Percentiles rank a stretch among this genome's conserved stretches.
These are phyloP conservation scores for Penicillium sp. DNA, from an alignment of 2,329 filamentous ascomycete species.

Conservation along the genomic window DNA sequence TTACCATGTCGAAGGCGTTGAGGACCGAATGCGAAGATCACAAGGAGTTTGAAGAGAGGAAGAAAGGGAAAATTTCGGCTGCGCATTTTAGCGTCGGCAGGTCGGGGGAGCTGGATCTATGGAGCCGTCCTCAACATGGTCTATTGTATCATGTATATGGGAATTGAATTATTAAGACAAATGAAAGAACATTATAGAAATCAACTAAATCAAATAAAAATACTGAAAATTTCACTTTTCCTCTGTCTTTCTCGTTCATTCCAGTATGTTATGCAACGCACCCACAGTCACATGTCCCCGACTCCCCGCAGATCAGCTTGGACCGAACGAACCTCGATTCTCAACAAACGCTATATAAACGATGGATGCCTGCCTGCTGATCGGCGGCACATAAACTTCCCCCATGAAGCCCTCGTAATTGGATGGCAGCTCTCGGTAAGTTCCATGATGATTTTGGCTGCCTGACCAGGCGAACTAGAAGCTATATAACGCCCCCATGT, in stretches of 20 bases:
- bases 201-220: neutral
- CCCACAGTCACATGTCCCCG: slow-evolving; percentile 26
- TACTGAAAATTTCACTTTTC: neutral
- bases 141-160: neutral
- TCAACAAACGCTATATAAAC: slow-evolving; percentile 8
- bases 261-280: neutral
- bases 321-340: slow-evolving; percentile 17
- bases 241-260: neutral
- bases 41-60: slow-evolving; percentile 22
- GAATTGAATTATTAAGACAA: neutral
- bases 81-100: slow-evolving; percentile 26
- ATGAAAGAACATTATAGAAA: neutral
- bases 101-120: slow-evolving; percentile 17
- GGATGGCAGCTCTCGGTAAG: slow-evolving; percentile 55
- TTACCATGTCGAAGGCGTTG: slow-evolving; percentile 25
- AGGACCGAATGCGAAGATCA: slow-evolving; percentile 16
- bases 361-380: slow-evolving; percentile 28
- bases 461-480: neutral
- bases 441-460: slow-evolving; percentile 8
- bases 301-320: slow-evolving; percentile 26
- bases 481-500: neutral
- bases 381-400: slow-evolving; percentile 17
- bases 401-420: slow-evolving; percentile 40
- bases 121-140: neutral
- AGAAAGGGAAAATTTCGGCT: slow-evolving; percentile 29